Conservation (phyloP, 2,329 filamentous ascomycete genomes). For the Trichoderma breve region DNA sequence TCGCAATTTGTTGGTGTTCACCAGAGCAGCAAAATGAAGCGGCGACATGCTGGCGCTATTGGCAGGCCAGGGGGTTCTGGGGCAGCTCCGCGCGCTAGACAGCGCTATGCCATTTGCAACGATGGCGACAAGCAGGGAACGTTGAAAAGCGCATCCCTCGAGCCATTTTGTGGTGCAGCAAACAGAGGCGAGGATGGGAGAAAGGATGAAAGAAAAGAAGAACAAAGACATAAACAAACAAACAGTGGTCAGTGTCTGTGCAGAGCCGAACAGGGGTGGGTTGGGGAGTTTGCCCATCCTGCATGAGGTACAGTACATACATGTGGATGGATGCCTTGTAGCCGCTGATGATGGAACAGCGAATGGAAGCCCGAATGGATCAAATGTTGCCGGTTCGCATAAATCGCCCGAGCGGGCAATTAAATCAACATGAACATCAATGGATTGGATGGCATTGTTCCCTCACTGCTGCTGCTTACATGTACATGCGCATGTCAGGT, state of each 20-base stretch:
- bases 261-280: background rate
- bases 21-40: background rate
- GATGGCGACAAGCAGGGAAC: constrained; percentile 11
- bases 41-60: constrained; percentile 17
- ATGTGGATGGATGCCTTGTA: too few species aligned
- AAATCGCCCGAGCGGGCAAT: background rate
- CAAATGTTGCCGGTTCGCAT: background rate
- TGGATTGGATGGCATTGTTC: background rate
- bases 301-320: background rate
- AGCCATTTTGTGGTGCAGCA: background rate
- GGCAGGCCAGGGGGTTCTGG: background rate
- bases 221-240: background rate
- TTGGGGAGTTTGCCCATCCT: too few species aligned
- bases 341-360: background rate
- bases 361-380: background rate
- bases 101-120: constrained; percentile 16
- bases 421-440: background rate
- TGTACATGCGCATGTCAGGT: background rate
- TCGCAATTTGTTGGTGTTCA: constrained; percentile 19
- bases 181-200: background rate
- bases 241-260: background rate
- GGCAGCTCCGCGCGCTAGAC: constrained; percentile 13
- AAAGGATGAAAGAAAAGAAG: background rate
- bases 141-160: constrained; percentile 5
- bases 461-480: background rate